Base-by-base conservation (phyloP, 306 rosid species). In the Cercis canadensis region DNA sequence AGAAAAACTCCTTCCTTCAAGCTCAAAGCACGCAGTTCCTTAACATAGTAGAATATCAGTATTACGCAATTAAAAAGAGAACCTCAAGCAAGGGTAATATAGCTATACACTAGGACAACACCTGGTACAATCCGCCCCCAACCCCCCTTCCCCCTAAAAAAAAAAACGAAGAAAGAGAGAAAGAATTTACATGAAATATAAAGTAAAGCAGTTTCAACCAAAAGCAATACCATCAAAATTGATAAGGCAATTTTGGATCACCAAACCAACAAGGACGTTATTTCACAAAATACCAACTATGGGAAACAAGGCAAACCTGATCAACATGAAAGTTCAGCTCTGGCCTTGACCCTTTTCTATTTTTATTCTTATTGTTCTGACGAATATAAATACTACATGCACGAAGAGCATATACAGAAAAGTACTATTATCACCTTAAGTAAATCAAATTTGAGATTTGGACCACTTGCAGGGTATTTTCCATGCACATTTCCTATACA, bases 401-500 rank as follows among this genome's bases (percentile, higher is more conserved):
- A 18, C 51, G 21, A 64, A 65, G 9, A 60, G 39, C 43, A 67
- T 31, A 61, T 11, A 58, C 34, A 57, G 11, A 56, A 67, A 36
- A 73, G 19, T 16, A 73, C 18, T 24, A 78, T 14, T n/a, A 55
- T 74, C 66, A 93, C 98, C 98, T 93, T 87, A 14, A 93, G 98
- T 83, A 93, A 79, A 81, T 93, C 94, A 40, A 93, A 72, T 87
- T 80, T 88, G 80, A 93, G 94, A 66, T 87, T 84, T 47, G 98
- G 98, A 70, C 97, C 98, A 79, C 87, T 82, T 59, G 89, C 86
- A 7, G 98, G 97, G 79, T 93, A 93, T 65, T 90, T 93, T 12
- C 98, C 98, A 72, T 93, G 97, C 53, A 87, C 96, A 67, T 93
- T 93, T 41, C 98, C 97, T 19, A 93, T 90, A 72, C 98, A 93